phyloP scores from a whole-genome alignment of 371 early-diverging fungal species.

The Cokeromyces recurvatus region DNA sequence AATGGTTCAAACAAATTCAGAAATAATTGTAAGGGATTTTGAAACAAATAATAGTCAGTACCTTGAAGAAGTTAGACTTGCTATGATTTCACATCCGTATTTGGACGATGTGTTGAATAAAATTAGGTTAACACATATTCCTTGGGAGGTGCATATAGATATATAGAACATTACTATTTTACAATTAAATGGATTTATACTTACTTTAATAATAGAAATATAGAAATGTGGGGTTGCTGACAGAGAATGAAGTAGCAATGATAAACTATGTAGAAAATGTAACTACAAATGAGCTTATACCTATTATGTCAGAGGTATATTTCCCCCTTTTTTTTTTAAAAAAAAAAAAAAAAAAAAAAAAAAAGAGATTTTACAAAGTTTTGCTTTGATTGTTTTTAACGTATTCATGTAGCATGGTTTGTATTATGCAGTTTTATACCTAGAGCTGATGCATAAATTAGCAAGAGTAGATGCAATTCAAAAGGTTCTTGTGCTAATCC shows the following conservation, averaged over 20 bases:
- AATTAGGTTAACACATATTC: conserved; percentile 71
- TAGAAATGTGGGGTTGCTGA: conserved; percentile 55
- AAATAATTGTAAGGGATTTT: too few species aligned
- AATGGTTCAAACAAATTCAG: too few species aligned
- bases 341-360: not conserved
- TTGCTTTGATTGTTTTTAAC: not conserved
- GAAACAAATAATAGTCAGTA: too few species aligned
- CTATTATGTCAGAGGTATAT: conserved; percentile 47
- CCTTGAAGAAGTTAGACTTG: conserved; percentile 51
- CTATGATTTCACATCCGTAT: conserved; percentile 73
- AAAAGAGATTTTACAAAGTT: too few species aligned
- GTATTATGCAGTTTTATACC: conserved; percentile 60
- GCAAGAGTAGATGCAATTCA: conserved; percentile 87
- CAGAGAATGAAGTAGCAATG: conserved; percentile 69
- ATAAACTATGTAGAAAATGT: conserved; percentile 57
- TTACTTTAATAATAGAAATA: conserved; percentile 2
- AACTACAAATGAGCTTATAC: conserved; percentile 39
- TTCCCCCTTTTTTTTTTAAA: too few species aligned
- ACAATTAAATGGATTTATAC: too few species aligned
- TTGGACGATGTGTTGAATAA: conserved; percentile 71
- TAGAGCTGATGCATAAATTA: conserved; percentile 72
- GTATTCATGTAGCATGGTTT: conserved; percentile 28
- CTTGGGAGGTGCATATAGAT: conserved; percentile 95
- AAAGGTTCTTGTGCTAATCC: conserved; percentile 81
- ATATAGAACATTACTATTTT: too few species aligned